A percentile compares a stretch with the other conserved stretches of the same genome.
Conservation (phyloP, 495 filamentous ascomycete species). For the Lasiosphaeriaceae sp. region DNA sequence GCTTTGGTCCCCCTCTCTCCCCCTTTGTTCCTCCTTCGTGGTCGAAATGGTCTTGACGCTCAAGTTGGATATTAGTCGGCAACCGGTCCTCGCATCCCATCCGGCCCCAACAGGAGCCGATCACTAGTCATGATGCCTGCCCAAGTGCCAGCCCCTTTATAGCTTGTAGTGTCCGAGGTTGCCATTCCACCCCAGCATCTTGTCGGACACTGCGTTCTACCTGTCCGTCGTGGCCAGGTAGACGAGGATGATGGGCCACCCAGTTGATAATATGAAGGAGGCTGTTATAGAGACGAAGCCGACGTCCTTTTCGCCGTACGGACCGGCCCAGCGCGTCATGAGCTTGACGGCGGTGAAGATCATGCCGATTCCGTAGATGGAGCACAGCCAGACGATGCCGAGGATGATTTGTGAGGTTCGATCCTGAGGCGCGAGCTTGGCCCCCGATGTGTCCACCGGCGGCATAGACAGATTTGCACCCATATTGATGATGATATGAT, state of each 20-base stretch:
- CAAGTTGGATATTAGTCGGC: too few species aligned
- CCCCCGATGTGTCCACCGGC: conserved; percentile 24
- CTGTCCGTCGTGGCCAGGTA: conserved; percentile 13
- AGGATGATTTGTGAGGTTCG: conserved; percentile 25
- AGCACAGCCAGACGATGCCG: conserved; percentile 26
- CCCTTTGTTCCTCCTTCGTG: background rate
- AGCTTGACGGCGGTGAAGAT: conserved; percentile 31
- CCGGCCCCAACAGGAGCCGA: too few species aligned
- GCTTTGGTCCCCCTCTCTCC: too few species aligned
- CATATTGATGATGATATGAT: conserved; percentile 18
- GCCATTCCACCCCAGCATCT: too few species aligned
- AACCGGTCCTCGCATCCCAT: too few species aligned
- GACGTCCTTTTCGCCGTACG: conserved; percentile 20
- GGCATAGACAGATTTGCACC: conserved; percentile 30
- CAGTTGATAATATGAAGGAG: conserved; percentile 26
- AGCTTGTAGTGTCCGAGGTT: too few species aligned
- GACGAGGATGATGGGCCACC: conserved; percentile 29
- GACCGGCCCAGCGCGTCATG: conserved; percentile 30
- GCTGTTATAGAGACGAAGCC: conserved; percentile 24
- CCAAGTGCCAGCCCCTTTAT: too few species aligned
- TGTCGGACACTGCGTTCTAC: background rate
- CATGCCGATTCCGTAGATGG: conserved; percentile 32
- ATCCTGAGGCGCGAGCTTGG: conserved; percentile 22
- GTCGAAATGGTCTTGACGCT: too few species aligned
- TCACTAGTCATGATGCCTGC: too few species aligned